These are phyloP conservation scores for Trichoderma gracile DNA, from an alignment of 2,329 filamentous ascomycete genomes.

Conservation along the genomic window DNA sequence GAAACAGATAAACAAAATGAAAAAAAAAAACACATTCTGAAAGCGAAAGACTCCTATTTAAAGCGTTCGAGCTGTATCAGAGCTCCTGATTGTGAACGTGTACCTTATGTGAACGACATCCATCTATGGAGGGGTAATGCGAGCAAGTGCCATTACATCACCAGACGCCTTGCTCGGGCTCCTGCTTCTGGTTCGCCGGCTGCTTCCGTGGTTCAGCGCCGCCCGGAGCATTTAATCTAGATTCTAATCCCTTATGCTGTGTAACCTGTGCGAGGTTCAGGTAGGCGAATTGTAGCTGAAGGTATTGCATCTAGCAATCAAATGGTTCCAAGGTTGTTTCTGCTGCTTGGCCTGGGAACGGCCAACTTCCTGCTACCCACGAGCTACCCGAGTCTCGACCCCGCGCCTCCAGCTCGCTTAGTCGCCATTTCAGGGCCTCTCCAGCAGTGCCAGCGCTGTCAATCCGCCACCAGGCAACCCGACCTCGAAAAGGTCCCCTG, in stretches of 20 bases:
- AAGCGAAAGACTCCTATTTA: not conserved
- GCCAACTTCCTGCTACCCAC: not conserved
- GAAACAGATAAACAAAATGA: conserved; percentile 2
- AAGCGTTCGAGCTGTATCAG: not conserved
- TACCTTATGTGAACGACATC: too few species aligned
- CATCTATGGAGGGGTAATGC: conserved; percentile 10
- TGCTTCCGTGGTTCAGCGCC: not conserved
- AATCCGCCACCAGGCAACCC: not conserved
- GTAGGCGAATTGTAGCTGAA: not conserved
- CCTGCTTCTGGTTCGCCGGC: not conserved
- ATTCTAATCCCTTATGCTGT: not conserved
- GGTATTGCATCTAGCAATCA: too few species aligned
- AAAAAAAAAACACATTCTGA: not conserved
- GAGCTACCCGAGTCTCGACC: conserved; percentile 25
- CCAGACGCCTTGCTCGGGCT: not conserved
- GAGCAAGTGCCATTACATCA: conserved; percentile 3
- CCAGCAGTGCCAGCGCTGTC: not conserved
- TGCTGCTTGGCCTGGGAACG: not conserved
- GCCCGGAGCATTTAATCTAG: not conserved
- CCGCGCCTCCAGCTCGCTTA: conserved; percentile 30
- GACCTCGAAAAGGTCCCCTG: conserved; percentile 23
- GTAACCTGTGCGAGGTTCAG: not conserved
- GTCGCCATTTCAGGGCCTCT: conserved; percentile 3
- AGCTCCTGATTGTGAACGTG: not conserved
- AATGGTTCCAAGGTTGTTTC: too few species aligned